Conservation (phyloP, 495 filamentous ascomycete genomes). For the Lasiosphaeria ovina region DNA sequence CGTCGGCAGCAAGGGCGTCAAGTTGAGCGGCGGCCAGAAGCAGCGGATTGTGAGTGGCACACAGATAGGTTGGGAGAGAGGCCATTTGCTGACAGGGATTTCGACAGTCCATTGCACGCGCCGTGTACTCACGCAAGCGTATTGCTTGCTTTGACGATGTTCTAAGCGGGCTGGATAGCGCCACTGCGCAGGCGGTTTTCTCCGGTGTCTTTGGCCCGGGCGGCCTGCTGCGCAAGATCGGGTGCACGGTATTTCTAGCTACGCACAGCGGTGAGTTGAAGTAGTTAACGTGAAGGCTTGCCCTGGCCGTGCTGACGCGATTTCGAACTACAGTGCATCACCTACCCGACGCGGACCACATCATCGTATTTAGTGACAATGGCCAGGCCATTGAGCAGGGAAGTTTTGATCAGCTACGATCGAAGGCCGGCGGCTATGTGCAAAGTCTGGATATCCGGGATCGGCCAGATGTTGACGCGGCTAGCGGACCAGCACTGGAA, state of each 20-base stretch:
- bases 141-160: constrained; percentile 28
- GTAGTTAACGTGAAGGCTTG: background rate
- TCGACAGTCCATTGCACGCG: constrained; percentile 16
- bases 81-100: background rate
- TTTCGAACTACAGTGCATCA: constrained; percentile 25
- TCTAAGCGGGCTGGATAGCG: constrained; percentile 55
- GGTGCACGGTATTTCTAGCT: constrained; percentile 52
- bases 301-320: too few species aligned
- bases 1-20: constrained; percentile 62
- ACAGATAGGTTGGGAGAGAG: background rate
- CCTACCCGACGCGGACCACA: constrained; percentile 44
- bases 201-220: constrained; percentile 55
- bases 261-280: constrained; percentile 27
- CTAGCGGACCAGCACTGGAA: background rate
- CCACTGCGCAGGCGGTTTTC: constrained; percentile 12
- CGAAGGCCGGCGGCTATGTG: constrained; percentile 15
- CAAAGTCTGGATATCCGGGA: constrained; percentile 11
- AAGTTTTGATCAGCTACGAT: constrained; percentile 27
- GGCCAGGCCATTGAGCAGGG: constrained; percentile 46
- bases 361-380: constrained; percentile 40
- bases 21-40: constrained; percentile 64
- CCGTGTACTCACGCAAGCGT: constrained; percentile 21
- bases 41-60: constrained; percentile 49
- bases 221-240: constrained; percentile 50
- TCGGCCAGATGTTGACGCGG: background rate